Evolutionary conservation across 192 early-diverging fungal genomes (phyloP).

Genomic region (Lunasporangiospora selenospora): DNA sequence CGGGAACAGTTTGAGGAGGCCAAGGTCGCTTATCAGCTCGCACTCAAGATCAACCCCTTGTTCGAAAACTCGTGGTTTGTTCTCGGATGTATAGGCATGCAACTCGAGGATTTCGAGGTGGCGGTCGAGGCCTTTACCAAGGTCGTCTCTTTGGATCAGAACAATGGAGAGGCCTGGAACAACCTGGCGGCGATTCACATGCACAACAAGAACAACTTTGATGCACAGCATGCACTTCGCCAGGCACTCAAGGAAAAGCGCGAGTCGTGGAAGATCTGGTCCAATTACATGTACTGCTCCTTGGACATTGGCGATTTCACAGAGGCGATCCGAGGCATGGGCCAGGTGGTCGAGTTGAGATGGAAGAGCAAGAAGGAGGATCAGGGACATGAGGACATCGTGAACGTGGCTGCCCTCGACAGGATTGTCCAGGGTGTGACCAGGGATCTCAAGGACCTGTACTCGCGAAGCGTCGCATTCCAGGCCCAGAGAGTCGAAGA

Average conservation of each 20-base stretch:
- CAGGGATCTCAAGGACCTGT: constrained; percentile 60
- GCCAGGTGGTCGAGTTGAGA: constrained; percentile 78
- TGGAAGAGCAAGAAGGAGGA: constrained; percentile 70
- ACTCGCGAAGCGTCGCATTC: constrained; percentile 54
- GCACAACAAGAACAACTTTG: constrained; percentile 68
- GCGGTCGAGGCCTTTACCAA: constrained; percentile 80
- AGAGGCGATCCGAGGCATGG: constrained; percentile 87
- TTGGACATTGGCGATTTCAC: constrained; percentile 80
- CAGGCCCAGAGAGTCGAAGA: constrained; percentile 62
- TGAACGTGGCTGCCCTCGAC: constrained; percentile 85
- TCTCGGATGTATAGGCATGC: constrained; percentile 93
- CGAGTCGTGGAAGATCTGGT: constrained; percentile 93
- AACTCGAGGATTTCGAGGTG: constrained; percentile 74
- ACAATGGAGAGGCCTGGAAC: constrained; percentile 97
- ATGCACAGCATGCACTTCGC: constrained; percentile 82
- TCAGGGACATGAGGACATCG: constrained; percentile 74
- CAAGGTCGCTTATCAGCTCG: constrained; percentile 81
- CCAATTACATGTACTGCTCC: constrained; percentile 85
- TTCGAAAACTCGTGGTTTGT: constrained; percentile 98
- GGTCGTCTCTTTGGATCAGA: constrained; percentile 71
- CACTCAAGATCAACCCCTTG: constrained; percentile 90
- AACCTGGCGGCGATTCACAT: constrained; percentile 91
- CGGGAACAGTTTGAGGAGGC: constrained; percentile 63
- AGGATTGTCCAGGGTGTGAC: constrained; percentile 74
- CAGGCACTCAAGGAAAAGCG: constrained; percentile 82